These are phyloP conservation scores for Aphanomyces astaci DNA, from an alignment of 352 stramenopile genomes.

Conservation along the genomic window DNA sequence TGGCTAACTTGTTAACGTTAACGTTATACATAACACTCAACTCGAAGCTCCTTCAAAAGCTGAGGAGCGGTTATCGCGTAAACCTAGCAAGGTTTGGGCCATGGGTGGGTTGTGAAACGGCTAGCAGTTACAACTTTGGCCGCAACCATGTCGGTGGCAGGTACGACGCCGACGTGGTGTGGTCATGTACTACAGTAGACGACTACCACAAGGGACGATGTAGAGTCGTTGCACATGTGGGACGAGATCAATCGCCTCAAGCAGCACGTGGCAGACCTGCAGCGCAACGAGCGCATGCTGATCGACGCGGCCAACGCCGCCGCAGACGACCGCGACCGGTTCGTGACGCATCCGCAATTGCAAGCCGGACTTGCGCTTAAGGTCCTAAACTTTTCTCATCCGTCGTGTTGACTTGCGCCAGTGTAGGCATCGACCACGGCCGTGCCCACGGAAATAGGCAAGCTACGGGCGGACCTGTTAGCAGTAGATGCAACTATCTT, in stretches of 20 bases:
- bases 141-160: background rate
- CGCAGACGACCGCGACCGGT: background rate
- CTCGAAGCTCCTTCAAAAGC: no score
- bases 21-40: no score
- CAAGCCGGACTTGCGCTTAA: slow-evolving; percentile 5
- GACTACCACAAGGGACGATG: no score
- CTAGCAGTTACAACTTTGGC: no score
- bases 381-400: background rate
- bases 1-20: no score
- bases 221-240: slow-evolving; percentile 5
- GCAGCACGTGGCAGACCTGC: slow-evolving; percentile 1
- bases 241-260: slow-evolving; percentile 9
- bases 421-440: slow-evolving; percentile 4
- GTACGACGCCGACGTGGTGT: background rate
- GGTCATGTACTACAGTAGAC: background rate
- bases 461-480: background rate
- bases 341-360: slow-evolving; percentile 5
- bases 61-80: no score
- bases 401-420: background rate
- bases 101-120: no score
- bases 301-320: background rate
- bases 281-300: background rate
- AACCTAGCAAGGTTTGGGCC: no score
- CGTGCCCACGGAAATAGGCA: background rate
- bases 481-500: no score